Conservation (phyloP, 768 basidiomycete species). For the Rhodosporidiobolus sp. region DNA sequence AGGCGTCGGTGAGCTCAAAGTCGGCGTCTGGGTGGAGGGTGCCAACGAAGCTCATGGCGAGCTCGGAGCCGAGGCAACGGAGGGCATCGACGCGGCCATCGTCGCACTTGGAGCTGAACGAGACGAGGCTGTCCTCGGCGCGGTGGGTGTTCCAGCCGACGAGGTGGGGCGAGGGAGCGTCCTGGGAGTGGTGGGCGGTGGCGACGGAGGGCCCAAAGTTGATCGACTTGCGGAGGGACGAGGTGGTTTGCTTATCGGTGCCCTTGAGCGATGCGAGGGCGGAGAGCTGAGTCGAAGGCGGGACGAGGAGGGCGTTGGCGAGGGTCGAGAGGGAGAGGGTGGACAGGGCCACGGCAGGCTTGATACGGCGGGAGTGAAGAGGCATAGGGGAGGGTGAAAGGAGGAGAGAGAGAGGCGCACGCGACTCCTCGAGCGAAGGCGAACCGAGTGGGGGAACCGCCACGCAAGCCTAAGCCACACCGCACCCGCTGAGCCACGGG, state of each 20-base stretch:
- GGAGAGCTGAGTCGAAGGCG: background rate
- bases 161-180: conserved; percentile 16
- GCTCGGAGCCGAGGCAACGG: conserved; percentile 53
- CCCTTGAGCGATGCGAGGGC: background rate
- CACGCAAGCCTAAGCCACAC: background rate
- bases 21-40: conserved; percentile 51
- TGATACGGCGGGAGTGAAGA: background rate
- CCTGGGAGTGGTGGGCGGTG: conserved; percentile 53
- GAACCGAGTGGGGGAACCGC: background rate
- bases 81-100: conserved; percentile 21
- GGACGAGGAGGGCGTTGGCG: conserved; percentile 2
- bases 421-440: background rate
- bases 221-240: conserved; percentile 68
- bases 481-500: background rate
- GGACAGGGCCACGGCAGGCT: background rate
- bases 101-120: conserved; percentile 47
- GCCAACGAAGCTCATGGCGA: conserved; percentile 64
- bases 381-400: background rate
- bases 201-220: conserved; percentile 79
- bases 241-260: background rate
- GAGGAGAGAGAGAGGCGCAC: background rate
- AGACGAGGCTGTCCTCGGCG: conserved; percentile 48
- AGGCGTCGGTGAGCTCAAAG: conserved; percentile 65
- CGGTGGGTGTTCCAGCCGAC: conserved; percentile 31
- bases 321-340: conserved; percentile 15